Percentiles rank a stretch among this genome's conserved stretches.
These are phyloP conservation scores for Neonectria neomacrospora DNA, from an alignment of 2,329 filamentous ascomycete genomes.

Conservation along the genomic window DNA sequence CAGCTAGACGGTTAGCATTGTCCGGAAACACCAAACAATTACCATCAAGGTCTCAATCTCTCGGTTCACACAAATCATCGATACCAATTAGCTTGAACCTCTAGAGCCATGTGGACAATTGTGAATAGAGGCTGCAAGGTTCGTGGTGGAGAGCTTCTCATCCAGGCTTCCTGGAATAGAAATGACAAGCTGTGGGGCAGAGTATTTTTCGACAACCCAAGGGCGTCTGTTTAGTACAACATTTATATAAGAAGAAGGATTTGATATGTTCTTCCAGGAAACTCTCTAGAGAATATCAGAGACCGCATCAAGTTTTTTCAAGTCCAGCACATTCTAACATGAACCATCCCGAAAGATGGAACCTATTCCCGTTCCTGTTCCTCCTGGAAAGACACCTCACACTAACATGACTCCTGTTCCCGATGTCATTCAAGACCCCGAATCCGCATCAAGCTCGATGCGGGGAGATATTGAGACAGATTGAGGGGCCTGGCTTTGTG, in stretches of 20 bases:
- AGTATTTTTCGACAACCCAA: conserved; percentile 12
- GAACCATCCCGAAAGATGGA: conserved; percentile 15
- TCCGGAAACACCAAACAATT: background rate
- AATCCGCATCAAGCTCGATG: conserved; percentile 5
- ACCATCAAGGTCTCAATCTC: background rate
- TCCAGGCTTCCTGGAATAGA: conserved; percentile 18
- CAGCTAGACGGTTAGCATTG: background rate
- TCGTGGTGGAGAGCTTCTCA: conserved; percentile 19
- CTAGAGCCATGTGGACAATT: background rate
- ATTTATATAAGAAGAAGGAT: background rate
- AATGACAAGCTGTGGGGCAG: conserved; percentile 16
- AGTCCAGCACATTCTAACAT: background rate
- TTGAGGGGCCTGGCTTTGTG: conserved; percentile 27
- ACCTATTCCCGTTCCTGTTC: background rate
- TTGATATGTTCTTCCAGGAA: background rate
- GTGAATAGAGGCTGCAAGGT: background rate
- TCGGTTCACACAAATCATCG: background rate
- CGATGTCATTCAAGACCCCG: conserved; percentile 12
- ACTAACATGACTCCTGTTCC: background rate
- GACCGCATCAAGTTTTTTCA: background rate
- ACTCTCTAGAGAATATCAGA: background rate
- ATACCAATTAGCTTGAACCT: background rate
- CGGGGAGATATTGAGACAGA: conserved; percentile 22
- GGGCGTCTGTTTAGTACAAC: background rate
- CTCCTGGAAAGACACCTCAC: background rate